Base-by-base conservation (phyloP, 441 rosid species). In the Euphorbia schlechtendalii region DNA sequence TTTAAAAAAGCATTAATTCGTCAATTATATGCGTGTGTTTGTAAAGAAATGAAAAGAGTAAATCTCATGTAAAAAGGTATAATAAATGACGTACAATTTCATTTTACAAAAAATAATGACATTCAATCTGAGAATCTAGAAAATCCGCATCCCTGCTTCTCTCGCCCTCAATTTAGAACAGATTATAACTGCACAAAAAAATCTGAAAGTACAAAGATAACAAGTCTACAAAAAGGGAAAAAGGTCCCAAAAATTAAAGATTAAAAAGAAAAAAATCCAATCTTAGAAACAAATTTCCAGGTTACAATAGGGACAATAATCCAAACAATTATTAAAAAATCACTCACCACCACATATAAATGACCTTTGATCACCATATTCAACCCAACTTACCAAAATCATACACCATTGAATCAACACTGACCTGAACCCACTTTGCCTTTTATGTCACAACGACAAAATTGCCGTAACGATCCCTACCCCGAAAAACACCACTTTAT, bases 371-470 rank as follows among this genome's bases (percentile, higher is more conserved):
- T 20, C 59, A 8, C 52, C 69, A 62, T 43, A 52, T 3, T 68
- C 45, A 46, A 61, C 63, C 63, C 56, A 41, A 60, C 28, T 63
- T 59, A 54, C 11, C 27, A 57, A 58, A 64, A 68, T 54, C 69
- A 77, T 22, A 52, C 38, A 58, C 53, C 54, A 41, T 0, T 24
- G 21, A 18, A 61, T n/a, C 5, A 15, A 30, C 21, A 40, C 65
- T 40, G 20, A 43, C 22, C 60, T 55, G 8, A 15, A 20, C 30
- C 13, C 48, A 59, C 27, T 45, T 57, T 45, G 14, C 30, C 25
- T 38, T 60, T 40, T 62, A 27, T 60, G 77, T 81, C 78, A 83
- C 78, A 81, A 79, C 15, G 38, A 73, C 59, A 78, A 65, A 53
- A 73, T 64, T 18, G 69, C 74, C 10, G 76, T 38, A 40, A 41